Percentiles rank a stretch among this genome's conserved stretches.
phyloP scores from a whole-genome alignment of 352 stramenopile species.

The Phytophthora cactorum region DNA sequence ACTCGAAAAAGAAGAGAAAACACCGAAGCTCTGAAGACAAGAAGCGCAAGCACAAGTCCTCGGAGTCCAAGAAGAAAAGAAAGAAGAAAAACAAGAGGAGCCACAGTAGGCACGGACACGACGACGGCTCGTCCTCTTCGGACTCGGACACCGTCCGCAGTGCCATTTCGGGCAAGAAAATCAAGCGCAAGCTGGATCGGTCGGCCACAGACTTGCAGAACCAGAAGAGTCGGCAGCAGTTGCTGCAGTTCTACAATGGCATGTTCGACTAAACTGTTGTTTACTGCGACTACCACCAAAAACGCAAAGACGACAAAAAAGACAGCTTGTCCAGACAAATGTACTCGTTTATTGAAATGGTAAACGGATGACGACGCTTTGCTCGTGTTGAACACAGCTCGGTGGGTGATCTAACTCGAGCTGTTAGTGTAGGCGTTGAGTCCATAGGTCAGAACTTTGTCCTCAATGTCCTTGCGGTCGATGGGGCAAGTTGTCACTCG shows the following conservation, averaged over 20 bases:
- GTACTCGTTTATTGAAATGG: constrained; percentile 11
- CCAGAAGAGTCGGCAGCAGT: constrained; percentile 77
- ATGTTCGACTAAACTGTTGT: constrained; percentile 71
- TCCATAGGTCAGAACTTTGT: constrained; percentile 76
- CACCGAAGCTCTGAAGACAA: constrained; percentile 39
- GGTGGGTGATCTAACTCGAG: neutral
- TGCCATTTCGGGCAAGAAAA: constrained; percentile 88
- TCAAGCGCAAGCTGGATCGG: constrained; percentile 78
- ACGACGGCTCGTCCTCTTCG: constrained; percentile 39
- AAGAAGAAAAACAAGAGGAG: constrained; percentile 49
- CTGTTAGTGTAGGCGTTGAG: constrained; percentile 45
- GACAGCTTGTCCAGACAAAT: neutral
- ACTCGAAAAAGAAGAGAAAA: constrained; percentile 48
- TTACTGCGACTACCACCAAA: neutral
- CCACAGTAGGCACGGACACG: constrained; percentile 18
- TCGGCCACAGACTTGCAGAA: constrained; percentile 64
- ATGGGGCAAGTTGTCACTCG: constrained; percentile 62
- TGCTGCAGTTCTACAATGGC: constrained; percentile 89
- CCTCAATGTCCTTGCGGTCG: constrained; percentile 59
- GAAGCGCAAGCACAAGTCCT: constrained; percentile 46
- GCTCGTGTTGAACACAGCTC: neutral
- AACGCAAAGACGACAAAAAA: neutral
- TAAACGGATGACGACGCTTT: constrained; percentile 1
- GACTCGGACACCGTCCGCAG: constrained; percentile 78
- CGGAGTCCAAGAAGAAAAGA: constrained; percentile 37